Evolutionary conservation across 116 monocot genomes (phyloP), one percentile per base, ranked within the genome.

Genomic region (Papilionanthe hybrid): DNA sequence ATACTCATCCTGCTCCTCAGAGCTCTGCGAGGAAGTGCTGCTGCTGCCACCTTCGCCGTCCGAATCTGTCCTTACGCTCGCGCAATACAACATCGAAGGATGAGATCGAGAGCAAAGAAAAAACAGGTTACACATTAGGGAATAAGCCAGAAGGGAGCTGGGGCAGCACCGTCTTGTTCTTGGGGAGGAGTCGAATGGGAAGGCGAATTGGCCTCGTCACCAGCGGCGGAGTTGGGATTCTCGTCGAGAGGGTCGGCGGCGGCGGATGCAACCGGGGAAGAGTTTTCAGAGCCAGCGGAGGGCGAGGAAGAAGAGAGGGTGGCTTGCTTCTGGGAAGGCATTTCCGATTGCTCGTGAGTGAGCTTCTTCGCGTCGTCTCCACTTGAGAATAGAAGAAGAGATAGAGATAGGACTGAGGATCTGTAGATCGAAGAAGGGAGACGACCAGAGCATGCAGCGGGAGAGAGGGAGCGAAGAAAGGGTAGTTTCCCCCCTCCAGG

Each of bases 311-410:
- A 17, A 43, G 48, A 32, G 17, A 56, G 48, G 50, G 49, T 45
- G 49, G 67, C 66, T 47, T 63, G 82, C 72, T 82, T 82, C 71
- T 82, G 82, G 25, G 77, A 71, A 56, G 77, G 82, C 82, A 82
- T 82, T 82, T 55, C 75, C 27, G 15, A 43, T 49, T 55, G 41
- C 55, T 72, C 19, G 55, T 47, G 9, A 6, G 29, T 41, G 55
- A 55, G 29, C 72, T 49, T 18, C 69, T 63, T 69, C 17, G 0
- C 19, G 13, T n/a, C 73, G 73, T 23, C 22, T 1, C 22, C 9
- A 4, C 32, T n/a, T 20, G 27, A 72, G 72, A 50, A 13, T 2
- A 25, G 9, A 30, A 28, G 13, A 15, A 19, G 37, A n/a, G 72
- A n/a, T n/a, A 53, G 71, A 15, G 55, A 45, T 47, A 41, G 69